Percentiles rank a stretch among this genome's conserved stretches.
phyloP scores from a whole-genome alignment of 306 rosid species.

The Casuarina glauca region DNA sequence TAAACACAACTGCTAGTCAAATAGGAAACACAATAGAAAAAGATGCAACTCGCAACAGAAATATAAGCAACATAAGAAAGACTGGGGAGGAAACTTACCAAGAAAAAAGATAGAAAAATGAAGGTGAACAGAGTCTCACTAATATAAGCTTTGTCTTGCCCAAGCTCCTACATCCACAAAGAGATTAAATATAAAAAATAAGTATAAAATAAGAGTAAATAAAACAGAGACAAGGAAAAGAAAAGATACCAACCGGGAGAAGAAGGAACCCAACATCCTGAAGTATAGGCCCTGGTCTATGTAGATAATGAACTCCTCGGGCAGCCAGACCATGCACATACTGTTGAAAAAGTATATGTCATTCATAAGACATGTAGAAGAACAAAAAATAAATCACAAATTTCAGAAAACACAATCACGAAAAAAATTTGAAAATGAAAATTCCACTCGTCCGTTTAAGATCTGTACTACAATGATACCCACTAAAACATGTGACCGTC shows the following conservation, averaged over 20 bases:
- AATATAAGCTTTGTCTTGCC: slow-evolving; percentile 77
- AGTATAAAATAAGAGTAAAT: neutral
- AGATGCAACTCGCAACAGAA: neutral
- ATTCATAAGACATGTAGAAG: slow-evolving; percentile 13
- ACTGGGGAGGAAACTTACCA: slow-evolving; percentile 50
- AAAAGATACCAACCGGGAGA: slow-evolving; percentile 67
- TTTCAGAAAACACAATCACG: neutral
- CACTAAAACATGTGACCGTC: neutral
- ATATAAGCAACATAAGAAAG: slow-evolving; percentile 7
- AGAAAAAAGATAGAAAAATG: slow-evolving; percentile 78
- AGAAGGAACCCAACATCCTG: slow-evolving; percentile 87
- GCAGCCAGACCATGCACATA: slow-evolving; percentile 98
- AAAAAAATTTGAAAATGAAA: neutral
- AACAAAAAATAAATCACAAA: neutral
- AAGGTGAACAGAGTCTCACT: slow-evolving; percentile 82
- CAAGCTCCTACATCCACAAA: slow-evolving; percentile 70
- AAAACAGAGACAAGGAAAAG: neutral
- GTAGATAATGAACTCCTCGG: slow-evolving; percentile 91
- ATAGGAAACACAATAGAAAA: slow-evolving; percentile 13
- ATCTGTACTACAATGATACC: neutral
- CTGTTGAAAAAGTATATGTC: slow-evolving; percentile 46
- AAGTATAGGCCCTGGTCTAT: slow-evolving; percentile 85
- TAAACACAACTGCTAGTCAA: neutral
- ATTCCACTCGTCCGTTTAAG: neutral
- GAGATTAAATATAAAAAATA: slow-evolving; percentile 25